Percentiles rank a stretch among this genome's conserved stretches.
phyloP scores from a whole-genome alignment of 208 protist genomes.

The Leishmania gerbilli region DNA sequence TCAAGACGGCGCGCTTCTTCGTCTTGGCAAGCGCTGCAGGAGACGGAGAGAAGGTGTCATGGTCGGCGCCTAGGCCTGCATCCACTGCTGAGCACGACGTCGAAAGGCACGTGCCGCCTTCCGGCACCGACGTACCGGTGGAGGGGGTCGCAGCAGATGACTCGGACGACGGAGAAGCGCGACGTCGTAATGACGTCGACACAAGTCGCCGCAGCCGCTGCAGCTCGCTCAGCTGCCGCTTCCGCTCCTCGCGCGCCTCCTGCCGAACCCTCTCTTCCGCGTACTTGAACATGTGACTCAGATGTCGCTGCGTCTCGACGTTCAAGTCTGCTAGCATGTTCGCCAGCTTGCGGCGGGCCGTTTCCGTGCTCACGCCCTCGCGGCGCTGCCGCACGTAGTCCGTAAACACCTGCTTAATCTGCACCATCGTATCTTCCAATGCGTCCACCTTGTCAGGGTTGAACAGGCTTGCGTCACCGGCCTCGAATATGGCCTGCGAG shows the following conservation, averaged over 20 bases:
- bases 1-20: slow-evolving; percentile 36
- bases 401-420: slow-evolving; percentile 87
- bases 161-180: background rate
- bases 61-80: background rate
- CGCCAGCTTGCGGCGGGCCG: slow-evolving; percentile 68
- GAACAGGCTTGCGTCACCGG: slow-evolving; percentile 71
- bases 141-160: background rate
- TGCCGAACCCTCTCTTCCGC: slow-evolving; percentile 61
- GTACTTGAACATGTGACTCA: slow-evolving; percentile 83
- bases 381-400: slow-evolving; percentile 81
- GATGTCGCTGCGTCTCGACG: slow-evolving; percentile 73
- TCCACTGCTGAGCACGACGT: background rate
- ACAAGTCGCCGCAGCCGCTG: slow-evolving; percentile 42
- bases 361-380: slow-evolving; percentile 78
- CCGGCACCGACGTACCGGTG: background rate
- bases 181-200: background rate
- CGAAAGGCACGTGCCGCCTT: background rate
- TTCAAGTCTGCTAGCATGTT: slow-evolving; percentile 79
- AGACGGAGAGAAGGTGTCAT: background rate
- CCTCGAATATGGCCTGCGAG: slow-evolving; percentile 77
- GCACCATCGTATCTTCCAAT: slow-evolving; percentile 80
- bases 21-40: slow-evolving; percentile 19
- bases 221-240: slow-evolving; percentile 56
- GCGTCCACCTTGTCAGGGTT: slow-evolving; percentile 66
- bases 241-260: slow-evolving; percentile 51